Evolutionary conservation across 1,284 basidiomycete species (phyloP).

Genomic region (Laetiporus sulphureus): DNA sequence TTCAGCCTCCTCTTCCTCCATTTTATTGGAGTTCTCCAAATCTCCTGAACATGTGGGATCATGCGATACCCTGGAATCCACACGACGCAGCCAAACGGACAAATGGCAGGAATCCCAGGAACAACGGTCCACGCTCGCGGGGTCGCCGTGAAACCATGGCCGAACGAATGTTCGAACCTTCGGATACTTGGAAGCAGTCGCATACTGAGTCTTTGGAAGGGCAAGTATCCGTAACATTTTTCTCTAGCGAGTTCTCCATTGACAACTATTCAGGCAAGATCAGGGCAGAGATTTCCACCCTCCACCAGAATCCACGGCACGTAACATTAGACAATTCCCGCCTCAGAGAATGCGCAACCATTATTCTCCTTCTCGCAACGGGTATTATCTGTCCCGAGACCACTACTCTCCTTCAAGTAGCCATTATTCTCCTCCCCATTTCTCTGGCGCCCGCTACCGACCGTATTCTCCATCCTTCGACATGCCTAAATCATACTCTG

Average conservation of each 20-base stretch:
- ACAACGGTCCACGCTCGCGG: constrained; percentile 20
- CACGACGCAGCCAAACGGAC: too few species aligned
- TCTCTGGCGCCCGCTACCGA: constrained; percentile 17
- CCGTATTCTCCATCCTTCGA: constrained; percentile 16
- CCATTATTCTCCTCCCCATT: constrained; percentile 7
- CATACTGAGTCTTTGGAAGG: constrained; percentile 29
- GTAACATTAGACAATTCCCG: too few species aligned
- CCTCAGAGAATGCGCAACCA: constrained; percentile 10
- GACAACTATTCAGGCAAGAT: constrained; percentile 6
- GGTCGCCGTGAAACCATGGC: constrained; percentile 36
- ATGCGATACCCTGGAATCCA: too few species aligned
- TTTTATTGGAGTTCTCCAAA: too few species aligned
- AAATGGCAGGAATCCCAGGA: constrained; percentile 26
- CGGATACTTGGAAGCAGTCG: constrained; percentile 60
- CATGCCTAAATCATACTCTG: constrained; percentile 17
- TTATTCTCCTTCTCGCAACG: constrained; percentile 5
- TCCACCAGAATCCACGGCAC: too few species aligned
- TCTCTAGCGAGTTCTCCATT: constrained; percentile 1
- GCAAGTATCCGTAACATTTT: neutral
- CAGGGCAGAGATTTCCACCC: too few species aligned
- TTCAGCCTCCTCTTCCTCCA: too few species aligned
- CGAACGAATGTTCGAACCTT: constrained; percentile 63
- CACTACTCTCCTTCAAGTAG: constrained; percentile 3
- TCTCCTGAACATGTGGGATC: too few species aligned
- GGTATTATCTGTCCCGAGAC: constrained; percentile 6